Percentiles rank a stretch among this genome's conserved stretches.
Evolutionary conservation across 306 rosid species (phyloP).

Genomic region (Gillenia trifoliata): DNA sequence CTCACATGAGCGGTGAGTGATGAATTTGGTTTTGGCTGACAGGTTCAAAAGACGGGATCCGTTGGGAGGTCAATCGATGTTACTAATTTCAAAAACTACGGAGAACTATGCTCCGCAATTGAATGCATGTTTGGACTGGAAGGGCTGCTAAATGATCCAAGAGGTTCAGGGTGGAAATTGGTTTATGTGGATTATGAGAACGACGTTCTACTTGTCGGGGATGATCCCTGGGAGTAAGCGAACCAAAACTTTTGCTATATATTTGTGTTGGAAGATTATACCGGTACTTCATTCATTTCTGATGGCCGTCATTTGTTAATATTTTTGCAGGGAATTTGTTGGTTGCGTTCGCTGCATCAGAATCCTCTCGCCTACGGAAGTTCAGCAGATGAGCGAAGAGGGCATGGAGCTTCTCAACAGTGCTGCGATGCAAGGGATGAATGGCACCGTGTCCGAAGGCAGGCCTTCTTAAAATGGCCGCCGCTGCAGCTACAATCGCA

Average conservation of each 20-base stretch:
- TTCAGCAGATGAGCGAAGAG: constrained; percentile 92
- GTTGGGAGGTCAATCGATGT: constrained; percentile 94
- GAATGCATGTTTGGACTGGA: constrained; percentile 93
- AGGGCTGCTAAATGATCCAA: constrained; percentile 79
- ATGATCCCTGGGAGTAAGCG: constrained; percentile 98
- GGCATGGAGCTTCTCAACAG: constrained; percentile 92
- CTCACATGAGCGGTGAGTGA: too few relatives aligned
- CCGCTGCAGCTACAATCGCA: neutral
- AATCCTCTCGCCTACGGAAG: constrained; percentile 84
- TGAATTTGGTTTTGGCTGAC: constrained; percentile 9
- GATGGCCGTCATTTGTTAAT: neutral
- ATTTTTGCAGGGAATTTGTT: constrained; percentile 75
- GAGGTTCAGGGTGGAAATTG: constrained; percentile 87
- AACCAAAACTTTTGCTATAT: neutral
- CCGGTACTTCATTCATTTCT: neutral
- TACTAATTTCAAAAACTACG: constrained; percentile 73
- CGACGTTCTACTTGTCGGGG: constrained; percentile 89
- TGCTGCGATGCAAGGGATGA: constrained; percentile 79
- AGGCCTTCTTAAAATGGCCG: constrained; percentile 13
- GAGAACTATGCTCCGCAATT: constrained; percentile 67
- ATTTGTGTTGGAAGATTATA: neutral
- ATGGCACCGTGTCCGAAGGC: constrained; percentile 31
- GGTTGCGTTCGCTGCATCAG: constrained; percentile 85
- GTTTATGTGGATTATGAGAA: constrained; percentile 90
- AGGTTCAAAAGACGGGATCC: constrained; percentile 96